Evolutionary conservation across 331 rosid genomes (phyloP).

Genomic region (Arachis monticola): DNA sequence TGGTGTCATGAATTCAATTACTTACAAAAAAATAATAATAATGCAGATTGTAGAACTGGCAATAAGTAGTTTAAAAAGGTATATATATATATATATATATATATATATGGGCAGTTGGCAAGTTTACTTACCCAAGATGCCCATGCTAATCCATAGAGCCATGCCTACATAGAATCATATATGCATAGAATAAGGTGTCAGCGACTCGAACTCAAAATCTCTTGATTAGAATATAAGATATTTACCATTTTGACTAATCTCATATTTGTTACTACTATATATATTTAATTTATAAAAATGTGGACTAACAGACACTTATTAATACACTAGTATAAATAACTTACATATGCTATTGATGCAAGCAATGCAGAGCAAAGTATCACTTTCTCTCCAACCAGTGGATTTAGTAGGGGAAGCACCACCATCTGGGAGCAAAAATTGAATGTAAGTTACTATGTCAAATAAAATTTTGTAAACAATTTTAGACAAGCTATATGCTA

Average conservation of each 20-base stretch:
- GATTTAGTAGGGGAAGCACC: conserved; percentile 76
- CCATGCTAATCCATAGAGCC: conserved; percentile 88
- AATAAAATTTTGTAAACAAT: not conserved
- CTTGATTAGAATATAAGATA: no score
- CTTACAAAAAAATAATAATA: conserved; percentile 14
- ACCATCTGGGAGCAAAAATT: conserved; percentile 54
- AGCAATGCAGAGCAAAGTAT: conserved; percentile 71
- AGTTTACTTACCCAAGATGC: conserved; percentile 74
- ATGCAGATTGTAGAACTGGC: conserved; percentile 5
- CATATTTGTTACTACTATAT: no score
- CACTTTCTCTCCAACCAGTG: conserved; percentile 78
- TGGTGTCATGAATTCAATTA: conserved; percentile 26
- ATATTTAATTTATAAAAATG: no score
- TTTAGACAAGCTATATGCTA: not conserved
- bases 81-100: no score
- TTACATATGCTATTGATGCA: conserved; percentile 80
- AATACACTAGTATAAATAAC: conserved; percentile 7
- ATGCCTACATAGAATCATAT: conserved; percentile 48
- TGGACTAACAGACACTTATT: no score
- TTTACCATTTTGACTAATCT: no score
- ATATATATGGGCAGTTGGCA: not conserved
- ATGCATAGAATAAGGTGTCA: conserved; percentile 16
- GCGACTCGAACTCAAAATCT: not conserved
- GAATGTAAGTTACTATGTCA: not conserved
- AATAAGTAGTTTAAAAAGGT: not conserved